Base-by-base conservation (phyloP, 257 asterid genomes). In the Perilla frutescens region DNA sequence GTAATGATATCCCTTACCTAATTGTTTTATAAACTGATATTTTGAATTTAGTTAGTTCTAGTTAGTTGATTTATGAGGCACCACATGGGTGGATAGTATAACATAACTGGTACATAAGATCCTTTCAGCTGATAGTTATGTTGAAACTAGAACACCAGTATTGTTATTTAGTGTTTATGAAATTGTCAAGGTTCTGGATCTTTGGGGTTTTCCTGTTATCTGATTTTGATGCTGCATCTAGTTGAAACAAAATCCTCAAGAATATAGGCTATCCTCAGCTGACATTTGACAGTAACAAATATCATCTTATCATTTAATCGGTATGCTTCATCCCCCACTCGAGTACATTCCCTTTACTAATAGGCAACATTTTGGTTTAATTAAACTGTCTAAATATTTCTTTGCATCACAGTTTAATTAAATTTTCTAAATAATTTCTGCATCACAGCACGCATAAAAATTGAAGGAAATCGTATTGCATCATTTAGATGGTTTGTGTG, bases 61-160 rank as follows among this genome's bases (percentile, higher is more conserved):
- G 34, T 43, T 40, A 55, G 49, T 66, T 55, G 26, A 56, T 37
- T 26, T 37, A 47, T 26, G 41, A 41, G 41, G 37, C 5, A 34
- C 26, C 26, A 20, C 55, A 34, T 55, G 49, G 29, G 4, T 45
- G 41, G 44, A 63, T 66, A 37, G 43, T 45, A 63, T 47, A 63
- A 40, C 10, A 13, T 61, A 41, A 51, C 41, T 60, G 71, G 49
- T 59, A 5, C 43, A 54, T 68, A 6, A 76, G 26, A 66, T 59
- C 64, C 71, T 69, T 69, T 62, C 63, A 20, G 53, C n/a, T 54
- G 29, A 43, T 55, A 37, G n/a, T 64, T 57, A 31, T 65, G 26
- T 76, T 41, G 11, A 50, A 39, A 40, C 40, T 34, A 39, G 43
- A 41, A 75, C 26, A 20, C 41, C 53, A 4, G 8, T 15, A 41